Conservation (phyloP, 2,329 filamentous ascomycete genomes). For the Pseudohalonectria lignicola region DNA sequence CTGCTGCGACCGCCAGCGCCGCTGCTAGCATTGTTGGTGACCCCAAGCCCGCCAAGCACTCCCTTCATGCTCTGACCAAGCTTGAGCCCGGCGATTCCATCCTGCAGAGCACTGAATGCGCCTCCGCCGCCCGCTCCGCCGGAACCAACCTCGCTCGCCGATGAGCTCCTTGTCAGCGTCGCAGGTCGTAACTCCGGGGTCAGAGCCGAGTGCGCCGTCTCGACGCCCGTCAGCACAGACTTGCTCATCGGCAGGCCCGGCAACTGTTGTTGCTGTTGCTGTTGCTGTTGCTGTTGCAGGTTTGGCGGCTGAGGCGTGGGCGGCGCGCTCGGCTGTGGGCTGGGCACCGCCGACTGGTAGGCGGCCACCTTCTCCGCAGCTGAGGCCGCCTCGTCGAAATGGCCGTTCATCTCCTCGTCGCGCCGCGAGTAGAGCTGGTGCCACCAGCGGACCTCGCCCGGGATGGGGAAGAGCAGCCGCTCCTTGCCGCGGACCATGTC, state of each 20-base stretch:
- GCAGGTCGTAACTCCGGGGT: conserved; percentile 3
- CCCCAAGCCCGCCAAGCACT: conserved; percentile 10
- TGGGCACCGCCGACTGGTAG: conserved; percentile 17
- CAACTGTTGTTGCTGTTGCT: too few relatives aligned
- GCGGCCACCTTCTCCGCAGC: conserved; percentile 28
- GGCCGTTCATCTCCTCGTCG: conserved; percentile 86
- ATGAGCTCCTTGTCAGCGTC: conserved; percentile 6
- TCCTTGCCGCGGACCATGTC: conserved; percentile 73
- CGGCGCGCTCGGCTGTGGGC: conserved; percentile 19
- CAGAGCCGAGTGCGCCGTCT: conserved; percentile 9
- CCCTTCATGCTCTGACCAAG: conserved; percentile 11
- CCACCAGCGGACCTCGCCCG: conserved; percentile 87
- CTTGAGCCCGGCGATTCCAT: conserved; percentile 10
- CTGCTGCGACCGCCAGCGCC: conserved; percentile 2
- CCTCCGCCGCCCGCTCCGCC: not conserved
- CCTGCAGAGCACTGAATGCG: conserved; percentile 9
- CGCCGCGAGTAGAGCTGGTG: conserved; percentile 73
- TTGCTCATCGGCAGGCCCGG: conserved; percentile 19
- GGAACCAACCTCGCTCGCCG: conserved; percentile 5
- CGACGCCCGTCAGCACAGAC: conserved; percentile 7
- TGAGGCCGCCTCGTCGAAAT: conserved; percentile 41
- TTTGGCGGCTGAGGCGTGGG: conserved; percentile 2
- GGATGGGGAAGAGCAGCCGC: conserved; percentile 69
- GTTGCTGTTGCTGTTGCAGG: conserved; percentile 25
- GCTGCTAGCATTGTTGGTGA: not conserved